phyloP scores from a whole-genome alignment of 495 filamentous ascomycete species.

The Poronia punctata region DNA sequence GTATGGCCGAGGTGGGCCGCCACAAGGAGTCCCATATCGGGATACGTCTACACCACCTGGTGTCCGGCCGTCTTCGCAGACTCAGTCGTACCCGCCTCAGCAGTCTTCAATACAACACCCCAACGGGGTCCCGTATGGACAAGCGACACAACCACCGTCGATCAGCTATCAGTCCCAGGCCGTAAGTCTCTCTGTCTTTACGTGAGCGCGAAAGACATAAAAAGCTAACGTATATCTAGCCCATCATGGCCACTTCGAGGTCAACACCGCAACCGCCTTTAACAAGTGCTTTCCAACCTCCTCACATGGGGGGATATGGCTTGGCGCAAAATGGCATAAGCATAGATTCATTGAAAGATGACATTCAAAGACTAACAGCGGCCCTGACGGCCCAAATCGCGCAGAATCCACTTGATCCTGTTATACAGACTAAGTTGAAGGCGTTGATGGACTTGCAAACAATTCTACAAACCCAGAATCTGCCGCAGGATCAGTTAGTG shows the following conservation, averaged over 20 bases:
- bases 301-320: slow-evolving; percentile 29
- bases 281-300: slow-evolving; percentile 23
- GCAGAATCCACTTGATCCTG: slow-evolving; percentile 62
- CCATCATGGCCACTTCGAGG: slow-evolving; percentile 16
- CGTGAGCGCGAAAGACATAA: neutral
- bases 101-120: slow-evolving; percentile 12
- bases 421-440: slow-evolving; percentile 69
- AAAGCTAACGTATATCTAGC: slow-evolving; percentile 20
- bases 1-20: slow-evolving; percentile 49
- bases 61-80: slow-evolving; percentile 24
- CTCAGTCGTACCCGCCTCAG: slow-evolving; percentile 13
- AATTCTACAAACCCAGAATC: slow-evolving; percentile 69
- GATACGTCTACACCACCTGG: slow-evolving; percentile 66
- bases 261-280: slow-evolving; percentile 32
- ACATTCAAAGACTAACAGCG: slow-evolving; percentile 69
- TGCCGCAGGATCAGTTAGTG: slow-evolving; percentile 73
- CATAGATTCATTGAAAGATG: slow-evolving; percentile 69
- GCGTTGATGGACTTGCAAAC: slow-evolving; percentile 80
- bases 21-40: slow-evolving; percentile 48
- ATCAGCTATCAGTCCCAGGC: slow-evolving; percentile 11
- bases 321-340: slow-evolving; percentile 40
- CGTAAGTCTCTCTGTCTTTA: slow-evolving; percentile 14
- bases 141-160: slow-evolving; percentile 9
- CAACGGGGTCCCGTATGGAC: slow-evolving; percentile 17
- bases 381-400: slow-evolving; percentile 64